phyloP scores from a whole-genome alignment of 2,329 filamentous ascomycete species.

The Colletotrichum aenigma region DNA sequence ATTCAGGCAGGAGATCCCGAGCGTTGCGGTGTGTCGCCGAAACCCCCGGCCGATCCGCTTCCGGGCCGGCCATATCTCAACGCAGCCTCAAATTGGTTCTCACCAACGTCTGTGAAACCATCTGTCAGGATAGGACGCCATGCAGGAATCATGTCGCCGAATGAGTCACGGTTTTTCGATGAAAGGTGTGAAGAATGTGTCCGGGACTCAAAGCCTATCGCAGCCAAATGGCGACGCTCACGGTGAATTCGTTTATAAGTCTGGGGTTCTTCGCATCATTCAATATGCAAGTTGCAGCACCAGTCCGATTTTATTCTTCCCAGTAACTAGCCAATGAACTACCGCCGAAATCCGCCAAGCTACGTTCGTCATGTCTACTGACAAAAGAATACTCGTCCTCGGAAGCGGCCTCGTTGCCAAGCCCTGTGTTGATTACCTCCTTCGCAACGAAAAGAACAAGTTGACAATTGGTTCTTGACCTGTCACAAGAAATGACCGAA shows the following conservation, averaged over 20 bases:
- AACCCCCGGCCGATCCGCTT: background rate
- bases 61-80: background rate
- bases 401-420: conserved; percentile 23
- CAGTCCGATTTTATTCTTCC: background rate
- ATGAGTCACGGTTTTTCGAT: background rate
- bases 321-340: background rate
- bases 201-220: background rate
- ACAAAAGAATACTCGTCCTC: conserved; percentile 21
- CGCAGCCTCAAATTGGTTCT: background rate
- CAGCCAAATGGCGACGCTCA: background rate
- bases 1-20: background rate
- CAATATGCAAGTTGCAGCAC: background rate
- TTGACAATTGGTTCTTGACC: conserved; percentile 17
- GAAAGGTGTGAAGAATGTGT: background rate
- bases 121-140: background rate
- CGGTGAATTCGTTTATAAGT: background rate
- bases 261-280: background rate
- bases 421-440: conserved; percentile 23
- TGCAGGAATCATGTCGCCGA: background rate
- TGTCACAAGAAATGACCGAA: fast-evolving
- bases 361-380: background rate
- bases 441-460: conserved; percentile 10
- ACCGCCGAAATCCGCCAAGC: background rate
- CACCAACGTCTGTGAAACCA: background rate
- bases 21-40: background rate